Evolutionary conservation across 225 moss, liverwort and hornwort species (phyloP).

Genomic region (Neckera pumila): DNA sequence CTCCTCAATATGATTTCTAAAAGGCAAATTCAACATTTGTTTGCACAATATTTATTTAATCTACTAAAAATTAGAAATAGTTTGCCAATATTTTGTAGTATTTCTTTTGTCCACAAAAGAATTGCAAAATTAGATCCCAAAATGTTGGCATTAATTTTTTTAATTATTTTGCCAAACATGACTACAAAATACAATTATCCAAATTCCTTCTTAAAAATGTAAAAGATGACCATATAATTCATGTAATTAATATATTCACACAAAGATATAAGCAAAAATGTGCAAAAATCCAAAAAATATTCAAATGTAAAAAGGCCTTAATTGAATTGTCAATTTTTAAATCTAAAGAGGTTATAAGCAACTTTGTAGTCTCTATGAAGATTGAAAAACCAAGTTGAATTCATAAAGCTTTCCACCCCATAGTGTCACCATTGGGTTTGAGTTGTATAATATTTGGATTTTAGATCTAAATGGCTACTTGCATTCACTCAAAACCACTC

Average conservation of each 20-base stretch:
- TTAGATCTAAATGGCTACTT: neutral
- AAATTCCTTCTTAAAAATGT: neutral
- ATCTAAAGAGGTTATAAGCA: neutral
- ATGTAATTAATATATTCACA: neutral
- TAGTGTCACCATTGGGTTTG: rapidly evolving
- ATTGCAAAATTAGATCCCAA: no score
- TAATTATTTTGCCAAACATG: neutral
- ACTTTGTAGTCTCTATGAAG: neutral
- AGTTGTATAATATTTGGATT: neutral
- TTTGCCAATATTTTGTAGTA: no score
- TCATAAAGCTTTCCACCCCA: neutral
- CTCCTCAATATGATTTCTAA: no score
- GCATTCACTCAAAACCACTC: neutral
- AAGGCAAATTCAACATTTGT: no score
- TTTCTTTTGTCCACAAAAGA: no score
- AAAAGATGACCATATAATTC: neutral
- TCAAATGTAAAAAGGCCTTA: neutral
- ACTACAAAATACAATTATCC: neutral
- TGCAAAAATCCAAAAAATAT: neutral
- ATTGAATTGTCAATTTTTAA: neutral
- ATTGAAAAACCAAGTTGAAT: neutral
- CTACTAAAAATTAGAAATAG: no score
- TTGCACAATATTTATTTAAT: no score
- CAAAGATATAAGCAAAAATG: neutral
- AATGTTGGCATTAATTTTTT: no score